Evolutionary conservation across 148 eudicot species (phyloP).

Genomic region (Persicaria tinctoria): DNA sequence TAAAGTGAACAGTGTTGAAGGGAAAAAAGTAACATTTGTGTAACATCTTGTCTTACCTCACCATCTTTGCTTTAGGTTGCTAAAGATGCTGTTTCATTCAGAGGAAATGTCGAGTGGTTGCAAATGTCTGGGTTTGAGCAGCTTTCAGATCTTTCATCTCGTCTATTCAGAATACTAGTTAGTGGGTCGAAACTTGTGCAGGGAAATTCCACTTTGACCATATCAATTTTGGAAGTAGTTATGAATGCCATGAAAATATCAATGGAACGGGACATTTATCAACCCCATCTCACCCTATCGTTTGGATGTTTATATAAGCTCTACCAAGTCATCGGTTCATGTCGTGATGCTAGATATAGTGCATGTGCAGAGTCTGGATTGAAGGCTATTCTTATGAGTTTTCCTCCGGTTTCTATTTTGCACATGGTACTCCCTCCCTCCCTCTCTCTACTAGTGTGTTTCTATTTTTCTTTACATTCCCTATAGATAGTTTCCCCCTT

Average conservation of each 20-base stretch:
- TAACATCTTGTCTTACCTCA: not conserved
- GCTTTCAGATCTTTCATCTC: constrained; percentile 67
- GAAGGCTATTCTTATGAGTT: constrained; percentile 56
- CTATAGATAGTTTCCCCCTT: not conserved
- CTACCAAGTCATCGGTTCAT: constrained; percentile 38
- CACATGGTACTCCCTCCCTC: constrained; percentile 44
- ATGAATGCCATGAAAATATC: constrained; percentile 50
- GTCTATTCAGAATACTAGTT: constrained; percentile 47
- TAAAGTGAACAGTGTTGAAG: not conserved
- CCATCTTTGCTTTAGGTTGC: constrained; percentile 36
- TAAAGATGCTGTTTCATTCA: constrained; percentile 35
- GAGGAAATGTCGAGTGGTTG: constrained; percentile 53
- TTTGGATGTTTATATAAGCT: constrained; percentile 44
- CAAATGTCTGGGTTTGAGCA: constrained; percentile 61
- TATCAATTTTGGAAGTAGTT: constrained; percentile 38
- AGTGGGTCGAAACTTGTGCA: constrained; percentile 27
- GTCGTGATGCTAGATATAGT: constrained; percentile 20
- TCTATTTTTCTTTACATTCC: not conserved
- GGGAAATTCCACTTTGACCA: constrained; percentile 20
- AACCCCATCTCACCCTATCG: constrained; percentile 67
- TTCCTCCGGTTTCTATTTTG: constrained; percentile 44
- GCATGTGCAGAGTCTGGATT: constrained; percentile 46
- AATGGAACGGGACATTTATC: constrained; percentile 45
- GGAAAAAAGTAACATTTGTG: not conserved
- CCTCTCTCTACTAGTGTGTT: not conserved